These are phyloP conservation scores for Aspergillus piperis DNA, from an alignment of 2,329 filamentous ascomycete genomes.

Conservation along the genomic window DNA sequence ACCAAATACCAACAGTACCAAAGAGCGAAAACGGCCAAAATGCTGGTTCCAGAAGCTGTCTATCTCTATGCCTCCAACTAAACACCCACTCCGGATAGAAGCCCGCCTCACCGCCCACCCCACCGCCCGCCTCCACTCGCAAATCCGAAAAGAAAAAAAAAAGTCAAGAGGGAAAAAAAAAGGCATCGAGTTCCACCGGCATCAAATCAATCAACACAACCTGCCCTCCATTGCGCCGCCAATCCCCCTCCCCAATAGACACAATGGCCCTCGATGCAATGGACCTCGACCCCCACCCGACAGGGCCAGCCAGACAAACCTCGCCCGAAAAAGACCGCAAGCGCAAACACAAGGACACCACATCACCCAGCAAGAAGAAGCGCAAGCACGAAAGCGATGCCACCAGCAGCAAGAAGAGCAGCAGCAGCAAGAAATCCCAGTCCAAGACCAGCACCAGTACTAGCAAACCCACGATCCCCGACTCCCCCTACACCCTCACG, in stretches of 20 bases:
- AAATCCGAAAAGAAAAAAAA: slow-evolving; percentile 7
- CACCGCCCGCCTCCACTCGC: slow-evolving; percentile 16
- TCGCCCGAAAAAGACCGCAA: slow-evolving; percentile 42
- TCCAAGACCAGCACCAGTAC: slow-evolving; percentile 34
- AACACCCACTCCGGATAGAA: background rate
- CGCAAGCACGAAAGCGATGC: slow-evolving; percentile 38
- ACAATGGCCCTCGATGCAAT: slow-evolving; percentile 44
- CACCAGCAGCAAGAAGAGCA: slow-evolving; percentile 25
- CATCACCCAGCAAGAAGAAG: slow-evolving; percentile 44
- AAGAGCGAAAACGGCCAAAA: background rate
- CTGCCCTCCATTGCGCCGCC: slow-evolving; percentile 14
- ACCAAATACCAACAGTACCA: background rate
- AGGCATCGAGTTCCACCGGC: slow-evolving; percentile 16
- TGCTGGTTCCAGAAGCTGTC: background rate
- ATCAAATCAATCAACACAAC: slow-evolving; percentile 5
- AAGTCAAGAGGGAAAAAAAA: slow-evolving; percentile 3
- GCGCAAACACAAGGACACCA: slow-evolving; percentile 47
- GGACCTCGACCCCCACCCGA: slow-evolving; percentile 38
- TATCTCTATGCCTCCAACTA: background rate
- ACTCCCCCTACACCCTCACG: slow-evolving; percentile 74
- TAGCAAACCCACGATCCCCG: slow-evolving; percentile 26
- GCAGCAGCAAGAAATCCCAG: slow-evolving; percentile 24
- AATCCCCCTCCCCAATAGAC: slow-evolving; percentile 4
- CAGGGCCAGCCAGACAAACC: slow-evolving; percentile 17
- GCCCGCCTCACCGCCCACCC: slow-evolving; percentile 14